Percentiles rank a stretch among this genome's conserved stretches.
phyloP scores from a whole-genome alignment of 768 basidiomycete species.

The Leccinum longicurvipes region DNA sequence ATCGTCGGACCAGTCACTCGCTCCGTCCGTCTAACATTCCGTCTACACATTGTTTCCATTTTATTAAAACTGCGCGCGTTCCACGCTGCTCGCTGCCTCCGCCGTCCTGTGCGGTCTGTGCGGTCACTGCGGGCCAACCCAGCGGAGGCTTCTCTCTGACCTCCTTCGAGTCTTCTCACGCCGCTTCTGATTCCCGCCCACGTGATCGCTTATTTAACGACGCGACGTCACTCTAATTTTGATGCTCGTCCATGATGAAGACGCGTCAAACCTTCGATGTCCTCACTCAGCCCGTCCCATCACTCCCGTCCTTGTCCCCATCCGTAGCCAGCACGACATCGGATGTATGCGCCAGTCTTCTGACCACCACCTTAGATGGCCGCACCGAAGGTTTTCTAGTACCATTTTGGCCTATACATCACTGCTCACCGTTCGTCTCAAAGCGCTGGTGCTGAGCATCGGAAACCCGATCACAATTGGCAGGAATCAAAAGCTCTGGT shows the following conservation, averaged over 20 bases:
- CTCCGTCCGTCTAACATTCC: neutral
- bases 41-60: neutral
- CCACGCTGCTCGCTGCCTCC: conserved; percentile 10
- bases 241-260: conserved; percentile 15
- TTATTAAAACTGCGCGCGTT: conserved; percentile 3
- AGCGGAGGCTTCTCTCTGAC: neutral
- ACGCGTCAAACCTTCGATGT: conserved; percentile 14
- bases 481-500: conserved; percentile 70
- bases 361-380: conserved; percentile 56
- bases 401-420: neutral
- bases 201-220: conserved; percentile 11
- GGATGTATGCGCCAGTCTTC: conserved; percentile 69
- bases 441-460: conserved; percentile 59
- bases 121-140: conserved; percentile 8
- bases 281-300: conserved; percentile 30
- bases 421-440: neutral
- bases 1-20: neutral
- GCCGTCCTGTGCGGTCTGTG: conserved; percentile 5
- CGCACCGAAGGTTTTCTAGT: conserved; percentile 55
- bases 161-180: neutral
- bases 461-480: conserved; percentile 68
- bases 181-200: neutral
- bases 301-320: conserved; percentile 19
- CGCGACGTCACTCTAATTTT: conserved; percentile 6
- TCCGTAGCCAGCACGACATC: conserved; percentile 7